Evolutionary conservation across 805 yeast genomes (phyloP), one percentile per base, ranked within the genome.

Genomic region (Metschnikowia orientalis): DNA sequence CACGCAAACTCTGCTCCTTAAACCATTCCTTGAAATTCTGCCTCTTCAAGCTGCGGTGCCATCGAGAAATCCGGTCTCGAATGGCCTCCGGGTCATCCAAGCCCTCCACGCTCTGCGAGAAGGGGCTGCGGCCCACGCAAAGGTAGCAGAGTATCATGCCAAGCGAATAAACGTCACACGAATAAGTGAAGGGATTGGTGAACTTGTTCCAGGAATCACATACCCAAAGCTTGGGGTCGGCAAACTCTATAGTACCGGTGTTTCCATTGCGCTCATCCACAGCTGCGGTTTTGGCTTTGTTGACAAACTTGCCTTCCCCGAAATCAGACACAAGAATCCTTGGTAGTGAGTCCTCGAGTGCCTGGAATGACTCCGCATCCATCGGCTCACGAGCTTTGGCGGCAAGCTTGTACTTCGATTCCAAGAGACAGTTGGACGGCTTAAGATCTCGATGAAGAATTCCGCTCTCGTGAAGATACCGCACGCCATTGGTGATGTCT

Each of bases 361-460:
- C 38, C 14, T 47, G 52, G 15, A 51, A 45, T 4, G 38, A 48
- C 12, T 31, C 25, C 12, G 17, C 14, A 6, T 20, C 26, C 3
- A 11, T 12, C 3, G 8, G 8, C 1, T 18, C 28, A 8, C 23
- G 9, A 2, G 16, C 23, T 9, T 26, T 9, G 13, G 9, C n/a
- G 11, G n/a, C 8, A 13, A 44, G 28, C 6, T 29, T 40, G 32
- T 55, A 69, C 15, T 46, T 47, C 1, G 53, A 46, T 33, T 70
- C 75, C 30, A 88, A 58, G 17, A 88, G 62, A 58, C 95, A 86
- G 48, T 88, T 88, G 1, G 95, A 83, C 0, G 96, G 96, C 48
- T 88, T 88, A 41, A 88, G 63, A 54, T 88, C 96, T 18, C 96
- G 67, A 51, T 88, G 96, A n/a, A 88, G 72, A 18, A 87, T 77